phyloP scores from a whole-genome alignment of 345 rosid species.

The Heritiera fomes region DNA sequence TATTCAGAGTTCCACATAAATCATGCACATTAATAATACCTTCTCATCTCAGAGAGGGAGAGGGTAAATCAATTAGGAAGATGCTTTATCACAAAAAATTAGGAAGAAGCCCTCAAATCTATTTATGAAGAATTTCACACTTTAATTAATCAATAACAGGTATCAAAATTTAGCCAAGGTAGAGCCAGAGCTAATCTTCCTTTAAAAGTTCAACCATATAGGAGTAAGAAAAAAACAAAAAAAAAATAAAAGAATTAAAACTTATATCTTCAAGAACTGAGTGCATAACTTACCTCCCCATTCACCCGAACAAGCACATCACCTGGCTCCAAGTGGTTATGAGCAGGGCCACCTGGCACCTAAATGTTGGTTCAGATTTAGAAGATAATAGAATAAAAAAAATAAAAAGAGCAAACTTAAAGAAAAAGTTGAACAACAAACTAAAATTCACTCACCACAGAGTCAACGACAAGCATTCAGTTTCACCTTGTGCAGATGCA shows the following conservation, averaged over 20 bases:
- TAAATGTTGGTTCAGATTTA: slow-evolving; percentile 38
- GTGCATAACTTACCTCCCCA: slow-evolving; percentile 64
- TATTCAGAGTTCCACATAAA: background rate
- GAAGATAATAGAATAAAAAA: background rate
- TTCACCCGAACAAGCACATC: slow-evolving; percentile 92
- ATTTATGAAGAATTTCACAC: background rate
- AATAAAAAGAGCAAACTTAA: background rate
- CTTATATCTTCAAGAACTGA: background rate
- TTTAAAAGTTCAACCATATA: background rate
- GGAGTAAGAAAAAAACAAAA: background rate
- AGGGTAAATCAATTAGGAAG: background rate
- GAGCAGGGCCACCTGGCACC: slow-evolving; percentile 97
- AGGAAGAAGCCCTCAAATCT: background rate
- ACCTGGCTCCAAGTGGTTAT: slow-evolving; percentile 81
- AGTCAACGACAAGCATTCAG: slow-evolving; percentile 95
- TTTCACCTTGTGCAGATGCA: slow-evolving; percentile 79
- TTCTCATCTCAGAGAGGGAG: background rate
- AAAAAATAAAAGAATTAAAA: background rate
- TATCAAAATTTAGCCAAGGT: background rate
- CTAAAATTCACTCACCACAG: slow-evolving; percentile 58
- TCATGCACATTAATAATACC: background rate
- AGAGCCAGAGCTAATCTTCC: background rate
- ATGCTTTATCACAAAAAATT: background rate
- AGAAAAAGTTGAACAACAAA: background rate
- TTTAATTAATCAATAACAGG: background rate